Evolutionary conservation across 2,329 filamentous ascomycete genomes (phyloP).

Genomic region (Emmonsiellopsis sp.): DNA sequence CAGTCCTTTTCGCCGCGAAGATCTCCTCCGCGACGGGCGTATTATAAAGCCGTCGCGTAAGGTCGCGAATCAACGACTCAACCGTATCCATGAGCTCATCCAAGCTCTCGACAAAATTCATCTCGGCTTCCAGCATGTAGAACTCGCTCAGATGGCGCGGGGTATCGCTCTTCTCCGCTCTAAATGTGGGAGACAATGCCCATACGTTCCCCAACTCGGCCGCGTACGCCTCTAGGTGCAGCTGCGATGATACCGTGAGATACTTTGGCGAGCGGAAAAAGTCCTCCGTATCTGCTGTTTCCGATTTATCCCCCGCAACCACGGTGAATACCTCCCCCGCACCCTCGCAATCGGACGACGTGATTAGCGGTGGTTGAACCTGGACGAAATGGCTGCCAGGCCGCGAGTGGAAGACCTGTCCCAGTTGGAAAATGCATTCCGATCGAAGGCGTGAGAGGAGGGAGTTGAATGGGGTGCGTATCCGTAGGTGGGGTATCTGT

Average conservation of each 20-base stretch:
- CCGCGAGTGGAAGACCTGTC: slow-evolving; percentile 59
- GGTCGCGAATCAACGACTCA: slow-evolving; percentile 63
- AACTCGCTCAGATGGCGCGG: slow-evolving; percentile 92
- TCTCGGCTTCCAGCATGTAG: slow-evolving; percentile 94
- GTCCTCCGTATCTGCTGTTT: slow-evolving; percentile 34
- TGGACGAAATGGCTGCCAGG: slow-evolving; percentile 54
- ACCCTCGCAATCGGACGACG: slow-evolving; percentile 93
- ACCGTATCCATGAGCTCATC: slow-evolving; percentile 67
- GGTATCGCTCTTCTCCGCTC: slow-evolving; percentile 88
- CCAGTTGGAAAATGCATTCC: slow-evolving; percentile 63
- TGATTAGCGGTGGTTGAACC: slow-evolving; percentile 87
- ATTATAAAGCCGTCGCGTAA: slow-evolving; percentile 42
- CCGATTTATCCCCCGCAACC: slow-evolving; percentile 31
- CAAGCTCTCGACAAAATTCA: slow-evolving; percentile 66
- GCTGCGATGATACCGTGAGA: slow-evolving; percentile 86
- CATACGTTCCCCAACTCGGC: slow-evolving; percentile 86
- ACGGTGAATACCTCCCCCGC: slow-evolving; percentile 88
- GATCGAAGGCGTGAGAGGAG: slow-evolving; percentile 76
- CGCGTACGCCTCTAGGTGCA: slow-evolving; percentile 86
- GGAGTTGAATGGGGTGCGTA: slow-evolving; percentile 72
- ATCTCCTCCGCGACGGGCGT: slow-evolving; percentile 49
- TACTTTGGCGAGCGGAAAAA: slow-evolving; percentile 91
- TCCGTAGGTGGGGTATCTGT: slow-evolving; percentile 75
- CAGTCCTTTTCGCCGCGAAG: slow-evolving; percentile 36
- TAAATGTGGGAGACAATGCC: slow-evolving; percentile 87